phyloP scores from a whole-genome alignment of 495 filamentous ascomycete genomes.

The Xylaria flabelliformis region DNA sequence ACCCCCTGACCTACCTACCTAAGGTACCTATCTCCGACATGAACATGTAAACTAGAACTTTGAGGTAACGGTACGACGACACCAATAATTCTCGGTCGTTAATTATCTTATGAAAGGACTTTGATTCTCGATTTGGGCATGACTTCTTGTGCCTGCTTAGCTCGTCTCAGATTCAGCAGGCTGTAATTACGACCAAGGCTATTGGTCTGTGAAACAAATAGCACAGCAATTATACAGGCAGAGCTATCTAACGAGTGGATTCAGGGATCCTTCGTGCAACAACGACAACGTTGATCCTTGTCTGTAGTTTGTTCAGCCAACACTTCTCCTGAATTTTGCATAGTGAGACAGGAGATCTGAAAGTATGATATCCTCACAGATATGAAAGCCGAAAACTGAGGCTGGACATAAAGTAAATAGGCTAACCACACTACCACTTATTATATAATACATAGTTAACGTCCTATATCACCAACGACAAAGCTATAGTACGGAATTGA shows the following conservation, averaged over 20 bases:
- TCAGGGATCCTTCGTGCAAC: neutral
- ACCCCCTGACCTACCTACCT: neutral
- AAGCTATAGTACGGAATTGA: neutral
- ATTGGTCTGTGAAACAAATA: neutral
- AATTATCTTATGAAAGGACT: neutral
- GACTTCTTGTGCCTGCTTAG: neutral
- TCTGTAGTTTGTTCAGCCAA: neutral
- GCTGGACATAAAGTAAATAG: neutral
- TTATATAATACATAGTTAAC: neutral
- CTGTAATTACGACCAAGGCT: neutral
- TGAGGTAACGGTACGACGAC: neutral
- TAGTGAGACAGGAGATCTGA: neutral
- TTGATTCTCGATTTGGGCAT: neutral
- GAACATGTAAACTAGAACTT: too few relatives aligned
- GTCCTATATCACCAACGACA: neutral
- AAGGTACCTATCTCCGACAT: neutral
- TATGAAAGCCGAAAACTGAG: neutral
- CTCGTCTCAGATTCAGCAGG: neutral
- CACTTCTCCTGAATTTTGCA: neutral
- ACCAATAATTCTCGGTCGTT: neutral
- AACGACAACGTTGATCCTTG: neutral
- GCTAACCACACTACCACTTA: neutral
- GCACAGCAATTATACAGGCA: neutral
- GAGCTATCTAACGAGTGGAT: neutral
- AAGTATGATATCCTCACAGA: neutral